Conservation (phyloP, 352 stramenopile species). For the Pythium phragmitis region DNA sequence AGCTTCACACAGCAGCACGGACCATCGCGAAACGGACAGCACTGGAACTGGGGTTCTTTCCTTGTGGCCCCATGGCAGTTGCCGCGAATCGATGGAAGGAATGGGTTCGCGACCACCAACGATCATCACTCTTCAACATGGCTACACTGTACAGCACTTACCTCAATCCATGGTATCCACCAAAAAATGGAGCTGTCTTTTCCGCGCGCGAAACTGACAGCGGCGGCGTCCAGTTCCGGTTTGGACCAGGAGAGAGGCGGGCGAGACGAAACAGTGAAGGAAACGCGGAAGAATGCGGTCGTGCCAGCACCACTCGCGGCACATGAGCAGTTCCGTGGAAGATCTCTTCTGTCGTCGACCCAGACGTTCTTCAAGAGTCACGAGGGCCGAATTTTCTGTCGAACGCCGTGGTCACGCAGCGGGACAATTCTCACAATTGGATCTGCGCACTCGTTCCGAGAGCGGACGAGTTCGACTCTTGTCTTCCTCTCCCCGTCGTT, state of each 20-base stretch:
- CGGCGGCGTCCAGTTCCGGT: not conserved
- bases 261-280: not conserved
- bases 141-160: not conserved
- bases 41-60: not conserved
- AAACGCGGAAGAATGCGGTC: constrained; percentile 2
- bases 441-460: constrained; percentile 7
- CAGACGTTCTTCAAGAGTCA: constrained; percentile 1
- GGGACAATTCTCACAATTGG: constrained; percentile 1
- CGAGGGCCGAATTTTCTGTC: not conserved
- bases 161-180: not conserved
- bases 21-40: constrained; percentile 3
- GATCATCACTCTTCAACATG: constrained; percentile 2
- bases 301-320: not conserved
- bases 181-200: no score
- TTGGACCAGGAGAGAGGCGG: not conserved
- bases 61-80: not conserved
- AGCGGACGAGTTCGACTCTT: not conserved
- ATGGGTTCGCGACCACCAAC: no score
- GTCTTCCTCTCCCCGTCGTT: not conserved
- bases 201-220: not conserved
- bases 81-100: not conserved
- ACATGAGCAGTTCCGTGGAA: constrained; percentile 10
- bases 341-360: not conserved
- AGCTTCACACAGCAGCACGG: no score
- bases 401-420: not conserved